Conservation (phyloP, 345 rosid genomes). For the Populus pruinosa region DNA sequence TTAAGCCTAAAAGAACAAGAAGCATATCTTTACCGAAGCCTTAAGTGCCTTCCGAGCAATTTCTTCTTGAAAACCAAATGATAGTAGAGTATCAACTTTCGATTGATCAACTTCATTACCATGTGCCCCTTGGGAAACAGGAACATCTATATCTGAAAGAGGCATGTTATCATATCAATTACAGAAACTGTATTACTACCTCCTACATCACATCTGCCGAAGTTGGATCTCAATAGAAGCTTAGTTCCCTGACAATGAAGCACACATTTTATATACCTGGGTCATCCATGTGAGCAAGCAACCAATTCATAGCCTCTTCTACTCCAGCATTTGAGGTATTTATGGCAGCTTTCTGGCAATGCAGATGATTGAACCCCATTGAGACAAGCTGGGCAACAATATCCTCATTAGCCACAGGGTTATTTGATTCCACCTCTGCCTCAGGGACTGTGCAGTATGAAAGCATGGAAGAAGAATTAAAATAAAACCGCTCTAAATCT, state of each 20-base stretch:
- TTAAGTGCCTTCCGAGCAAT: constrained; percentile 79
- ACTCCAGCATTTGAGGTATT: constrained; percentile 78
- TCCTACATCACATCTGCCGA: background rate
- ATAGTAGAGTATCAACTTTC: constrained; percentile 67
- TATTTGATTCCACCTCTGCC: constrained; percentile 48
- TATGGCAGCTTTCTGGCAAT: constrained; percentile 93
- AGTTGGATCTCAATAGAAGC: background rate
- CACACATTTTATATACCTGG: constrained; percentile 44
- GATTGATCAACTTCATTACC: constrained; percentile 51
- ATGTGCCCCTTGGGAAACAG: constrained; percentile 45
- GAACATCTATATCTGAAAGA: constrained; percentile 68
- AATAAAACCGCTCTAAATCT: background rate
- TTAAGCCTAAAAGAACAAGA: background rate
- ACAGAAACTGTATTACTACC: background rate
- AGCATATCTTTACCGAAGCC: constrained; percentile 54
- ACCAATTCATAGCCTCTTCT: constrained; percentile 99
- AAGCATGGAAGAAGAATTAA: background rate
- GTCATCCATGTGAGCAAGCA: constrained; percentile 90
- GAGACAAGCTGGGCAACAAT: constrained; percentile 86
- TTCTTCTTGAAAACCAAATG: constrained; percentile 89
- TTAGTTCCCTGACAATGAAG: background rate
- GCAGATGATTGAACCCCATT: constrained; percentile 87
- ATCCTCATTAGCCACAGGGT: constrained; percentile 65
- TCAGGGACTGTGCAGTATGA: constrained; percentile 42
- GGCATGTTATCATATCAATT: background rate